A percentile compares a stretch with the other conserved stretches of the same genome.
These are phyloP conservation scores for Aspergillus pseudoviridinutans DNA, from an alignment of 2,329 filamentous ascomycete species.

Conservation along the genomic window DNA sequence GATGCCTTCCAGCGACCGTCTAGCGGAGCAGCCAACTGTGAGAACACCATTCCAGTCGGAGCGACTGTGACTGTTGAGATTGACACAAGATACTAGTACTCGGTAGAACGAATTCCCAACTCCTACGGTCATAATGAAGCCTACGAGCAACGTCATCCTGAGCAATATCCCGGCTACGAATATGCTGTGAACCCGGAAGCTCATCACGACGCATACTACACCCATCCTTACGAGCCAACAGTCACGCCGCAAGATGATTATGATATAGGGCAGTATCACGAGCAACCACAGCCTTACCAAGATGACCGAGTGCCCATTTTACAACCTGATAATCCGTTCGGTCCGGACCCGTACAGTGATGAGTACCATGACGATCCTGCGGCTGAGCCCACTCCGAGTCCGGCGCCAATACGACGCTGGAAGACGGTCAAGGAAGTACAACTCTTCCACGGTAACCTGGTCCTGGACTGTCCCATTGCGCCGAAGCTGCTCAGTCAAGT, in stretches of 20 bases:
- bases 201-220: constrained; percentile 85
- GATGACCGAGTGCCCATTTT: constrained; percentile 76
- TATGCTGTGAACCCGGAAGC: constrained; percentile 77
- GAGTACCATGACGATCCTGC: constrained; percentile 42
- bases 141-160: constrained; percentile 51
- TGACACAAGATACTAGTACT: constrained; percentile 50
- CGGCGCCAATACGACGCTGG: constrained; percentile 73
- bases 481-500: constrained; percentile 83
- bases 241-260: constrained; percentile 53
- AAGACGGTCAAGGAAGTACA: constrained; percentile 99
- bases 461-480: constrained; percentile 93
- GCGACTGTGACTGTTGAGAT: constrained; percentile 7
- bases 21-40: constrained; percentile 81
- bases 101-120: constrained; percentile 63
- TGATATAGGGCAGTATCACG: constrained; percentile 53
- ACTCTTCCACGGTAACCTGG: constrained; percentile 91
- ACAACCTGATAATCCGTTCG: constrained; percentile 58
- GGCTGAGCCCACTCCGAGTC: constrained; percentile 44
- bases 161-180: constrained; percentile 56
- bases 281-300: constrained; percentile 55
- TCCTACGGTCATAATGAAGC: constrained; percentile 61
- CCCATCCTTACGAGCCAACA: constrained; percentile 72
- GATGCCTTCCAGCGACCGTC: constrained; percentile 68
- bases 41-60: constrained; percentile 28
- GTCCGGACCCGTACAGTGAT: constrained; percentile 55